Evolutionary conservation across 257 asterid genomes (phyloP).

Genomic region (Scutellaria baicalensis): DNA sequence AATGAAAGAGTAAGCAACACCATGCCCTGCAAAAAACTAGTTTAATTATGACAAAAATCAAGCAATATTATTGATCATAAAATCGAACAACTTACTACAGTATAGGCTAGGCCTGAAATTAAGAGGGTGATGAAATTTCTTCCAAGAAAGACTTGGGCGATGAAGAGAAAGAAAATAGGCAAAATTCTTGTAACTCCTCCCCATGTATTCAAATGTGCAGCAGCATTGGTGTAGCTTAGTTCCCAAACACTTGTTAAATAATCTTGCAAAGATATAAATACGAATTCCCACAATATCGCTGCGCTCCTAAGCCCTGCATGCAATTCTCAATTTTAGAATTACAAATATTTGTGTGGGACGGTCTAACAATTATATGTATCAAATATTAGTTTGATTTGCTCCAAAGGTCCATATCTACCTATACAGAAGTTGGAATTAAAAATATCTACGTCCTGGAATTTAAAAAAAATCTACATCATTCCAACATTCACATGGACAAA

Average conservation of each 20-base stretch:
- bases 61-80: neutral
- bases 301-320: constrained; percentile 30
- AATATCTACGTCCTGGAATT: too few relatives aligned
- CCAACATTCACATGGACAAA: too few relatives aligned
- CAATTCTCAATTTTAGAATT: too few relatives aligned
- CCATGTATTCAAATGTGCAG: constrained; percentile 44
- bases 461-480: too few relatives aligned
- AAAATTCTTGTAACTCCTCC: constrained; percentile 25
- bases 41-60: neutral
- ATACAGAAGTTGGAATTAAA: too few relatives aligned
- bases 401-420: too few relatives aligned
- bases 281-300: constrained; percentile 21
- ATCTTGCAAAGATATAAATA: constrained; percentile 37
- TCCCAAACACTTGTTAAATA: constrained; percentile 57
- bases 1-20: constrained; percentile 46
- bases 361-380: too few relatives aligned
- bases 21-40: constrained; percentile 29
- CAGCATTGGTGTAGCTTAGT: constrained; percentile 41
- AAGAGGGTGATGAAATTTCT: constrained; percentile 35
- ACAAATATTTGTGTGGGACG: too few relatives aligned
- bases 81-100: constrained; percentile 27
- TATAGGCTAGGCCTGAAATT: constrained; percentile 32
- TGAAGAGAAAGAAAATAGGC: constrained; percentile 30
- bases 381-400: too few relatives aligned
- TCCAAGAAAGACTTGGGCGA: constrained; percentile 31